Conservation (phyloP, 148 eudicot genomes). For the Diospyros lotus region DNA sequence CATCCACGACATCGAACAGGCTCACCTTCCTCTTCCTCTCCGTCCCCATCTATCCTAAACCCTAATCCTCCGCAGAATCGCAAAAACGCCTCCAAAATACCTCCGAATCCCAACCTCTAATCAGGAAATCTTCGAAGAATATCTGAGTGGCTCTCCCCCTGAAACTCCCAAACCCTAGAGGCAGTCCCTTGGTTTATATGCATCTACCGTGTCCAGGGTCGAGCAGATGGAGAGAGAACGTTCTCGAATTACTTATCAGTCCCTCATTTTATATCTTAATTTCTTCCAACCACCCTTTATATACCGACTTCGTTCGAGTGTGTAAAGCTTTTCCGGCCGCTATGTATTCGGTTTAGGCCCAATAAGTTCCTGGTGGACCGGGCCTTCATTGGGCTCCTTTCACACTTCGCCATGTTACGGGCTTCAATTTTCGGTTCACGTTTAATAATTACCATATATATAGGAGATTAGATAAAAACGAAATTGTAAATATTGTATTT, state of each 20-base stretch:
- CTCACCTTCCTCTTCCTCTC: conserved; percentile 95
- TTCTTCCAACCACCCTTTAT: too few species aligned
- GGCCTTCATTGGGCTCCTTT: too few species aligned
- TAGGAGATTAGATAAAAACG: too few species aligned
- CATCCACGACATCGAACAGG: conserved; percentile 89
- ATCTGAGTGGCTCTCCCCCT: background rate
- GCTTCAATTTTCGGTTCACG: too few species aligned
- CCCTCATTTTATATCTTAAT: background rate
- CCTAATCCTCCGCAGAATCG: background rate
- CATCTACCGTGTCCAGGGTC: background rate
- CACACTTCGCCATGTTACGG: too few species aligned
- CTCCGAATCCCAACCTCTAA: background rate
- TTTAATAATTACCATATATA: too few species aligned
- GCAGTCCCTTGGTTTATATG: background rate
- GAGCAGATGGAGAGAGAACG: background rate
- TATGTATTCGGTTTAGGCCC: too few species aligned
- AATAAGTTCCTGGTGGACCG: too few species aligned
- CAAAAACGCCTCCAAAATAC: background rate
- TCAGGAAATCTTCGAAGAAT: background rate
- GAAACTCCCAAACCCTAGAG: conserved; percentile 22
- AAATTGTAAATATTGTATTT: too few species aligned
- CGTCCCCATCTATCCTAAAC: conserved; percentile 48
- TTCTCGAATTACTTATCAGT: background rate
- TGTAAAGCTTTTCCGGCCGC: too few species aligned
- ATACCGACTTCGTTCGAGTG: too few species aligned